Conservation (phyloP, 1,284 basidiomycete genomes). For the Austroboletus niveus region DNA sequence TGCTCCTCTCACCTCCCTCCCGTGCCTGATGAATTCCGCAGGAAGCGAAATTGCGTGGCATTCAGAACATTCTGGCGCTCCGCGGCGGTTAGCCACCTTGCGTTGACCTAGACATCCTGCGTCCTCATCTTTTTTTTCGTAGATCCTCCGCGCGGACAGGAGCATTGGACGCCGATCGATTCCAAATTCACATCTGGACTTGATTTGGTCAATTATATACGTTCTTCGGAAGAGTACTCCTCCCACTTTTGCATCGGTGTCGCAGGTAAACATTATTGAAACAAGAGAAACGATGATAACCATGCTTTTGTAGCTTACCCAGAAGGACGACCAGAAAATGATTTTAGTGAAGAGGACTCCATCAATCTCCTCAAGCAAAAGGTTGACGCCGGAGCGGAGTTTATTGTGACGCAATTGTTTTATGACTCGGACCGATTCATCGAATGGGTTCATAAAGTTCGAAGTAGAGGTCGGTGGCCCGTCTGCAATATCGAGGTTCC, state of each 20-base stretch:
- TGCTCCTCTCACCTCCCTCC: neutral
- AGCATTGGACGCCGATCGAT: constrained; percentile 89
- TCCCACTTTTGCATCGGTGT: constrained; percentile 91
- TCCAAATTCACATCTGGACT: constrained; percentile 83
- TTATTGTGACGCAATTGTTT: constrained; percentile 96
- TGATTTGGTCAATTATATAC: constrained; percentile 92
- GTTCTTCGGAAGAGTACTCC: constrained; percentile 74
- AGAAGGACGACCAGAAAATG: constrained; percentile 82
- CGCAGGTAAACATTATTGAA: constrained; percentile 52
- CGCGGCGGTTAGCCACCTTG: constrained; percentile 65
- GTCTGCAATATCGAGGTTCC: neutral
- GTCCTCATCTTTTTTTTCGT: neutral
- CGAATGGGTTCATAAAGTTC: constrained; percentile 72
- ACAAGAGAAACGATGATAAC: neutral
- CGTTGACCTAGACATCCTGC: neutral
- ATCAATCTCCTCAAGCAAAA: constrained; percentile 82
- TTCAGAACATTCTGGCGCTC: constrained; percentile 90
- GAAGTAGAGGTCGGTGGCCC: constrained; percentile 59
- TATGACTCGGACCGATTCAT: constrained; percentile 91
- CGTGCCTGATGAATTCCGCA: constrained; percentile 33
- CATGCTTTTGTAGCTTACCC: constrained; percentile 68
- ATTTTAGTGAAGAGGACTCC: constrained; percentile 65
- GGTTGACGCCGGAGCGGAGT: constrained; percentile 93
- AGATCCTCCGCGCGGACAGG: constrained; percentile 92
- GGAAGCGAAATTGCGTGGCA: constrained; percentile 80